Base-by-base conservation (phyloP, 352 stramenopile genomes). In the Globisporangium solare region DNA sequence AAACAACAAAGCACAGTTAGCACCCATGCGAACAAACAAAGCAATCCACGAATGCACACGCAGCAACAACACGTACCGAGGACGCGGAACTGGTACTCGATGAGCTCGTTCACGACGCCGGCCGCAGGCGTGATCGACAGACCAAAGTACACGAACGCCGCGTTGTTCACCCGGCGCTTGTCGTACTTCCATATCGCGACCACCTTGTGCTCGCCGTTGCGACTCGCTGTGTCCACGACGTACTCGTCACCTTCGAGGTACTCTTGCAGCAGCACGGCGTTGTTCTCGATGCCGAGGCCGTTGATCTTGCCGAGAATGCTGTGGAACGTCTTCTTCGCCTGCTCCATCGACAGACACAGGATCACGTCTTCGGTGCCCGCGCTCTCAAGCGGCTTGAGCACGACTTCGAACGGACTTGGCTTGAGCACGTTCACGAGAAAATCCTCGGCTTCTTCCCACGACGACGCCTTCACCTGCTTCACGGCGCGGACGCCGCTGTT, bases 171-270 rank as follows among this genome's bases (percentile, higher is more conserved):
- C 10, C 84, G 78, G 43, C 96, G 80, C 78, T 99, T 99, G 71
- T 99, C 96, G 68, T 99, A 99, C 67, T 97, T 96, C 97, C 96
- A 99, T 13, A 99, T 83, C 18, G 94, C 96, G 37, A 90, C 89
- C 46, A 98, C 86, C 63, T 99, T 99, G 73, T 98, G 89, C 52
- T 93, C 65, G 6, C 96, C 96, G 62, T 97, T 74, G 49, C 84
- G 86, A 55, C 80, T 97, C 13, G 98, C 94, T 8, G 93, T 96
- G 75, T 99, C 96, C 14, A 99, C 80, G 6, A 98, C 96, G 73
- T 98, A 99, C 69, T 99, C 97, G 55, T 89, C 83, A 12, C 96
- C 97, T 51, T 88, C 79, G 2, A 98, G 75, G 61, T 95, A 99
- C 67, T 98, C 94, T 66, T 98, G 94, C 40, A 97, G 70, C 48